Evolutionary conservation across 2,329 filamentous ascomycete genomes (phyloP).

Genomic region (Fusarium coffeatum): DNA sequence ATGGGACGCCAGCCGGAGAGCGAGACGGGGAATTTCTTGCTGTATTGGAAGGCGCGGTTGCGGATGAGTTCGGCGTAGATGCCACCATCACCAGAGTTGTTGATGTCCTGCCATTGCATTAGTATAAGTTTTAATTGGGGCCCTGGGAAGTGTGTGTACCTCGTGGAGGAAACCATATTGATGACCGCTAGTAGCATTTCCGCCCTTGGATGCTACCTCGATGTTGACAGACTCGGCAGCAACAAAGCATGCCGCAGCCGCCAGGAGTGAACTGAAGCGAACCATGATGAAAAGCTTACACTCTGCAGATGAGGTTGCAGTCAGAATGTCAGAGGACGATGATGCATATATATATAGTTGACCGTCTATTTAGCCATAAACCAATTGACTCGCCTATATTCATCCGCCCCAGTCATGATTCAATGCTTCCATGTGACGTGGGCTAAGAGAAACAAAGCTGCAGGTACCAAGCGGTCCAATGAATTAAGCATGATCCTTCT

Average conservation of each 20-base stretch:
- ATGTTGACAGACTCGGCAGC: conserved; percentile 51
- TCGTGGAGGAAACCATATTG: conserved; percentile 61
- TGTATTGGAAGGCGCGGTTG: conserved; percentile 76
- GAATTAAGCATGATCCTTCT: conserved; percentile 2
- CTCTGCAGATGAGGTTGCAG: conserved; percentile 4
- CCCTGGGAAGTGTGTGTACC: conserved; percentile 48
- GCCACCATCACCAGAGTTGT: conserved; percentile 77
- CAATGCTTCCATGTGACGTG: not conserved
- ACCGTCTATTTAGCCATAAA: not conserved
- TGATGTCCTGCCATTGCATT: conserved; percentile 61
- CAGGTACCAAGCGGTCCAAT: conserved; percentile 36
- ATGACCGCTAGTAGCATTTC: conserved; percentile 57
- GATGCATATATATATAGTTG: conserved; percentile 10
- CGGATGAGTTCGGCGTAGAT: conserved; percentile 78
- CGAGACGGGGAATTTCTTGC: conserved; percentile 55
- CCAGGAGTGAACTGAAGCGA: conserved; percentile 34
- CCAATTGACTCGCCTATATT: not conserved
- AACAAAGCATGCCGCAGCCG: conserved; percentile 28
- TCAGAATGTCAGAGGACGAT: not conserved
- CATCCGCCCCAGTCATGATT: conserved; percentile 8
- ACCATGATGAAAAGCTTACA: conserved; percentile 26
- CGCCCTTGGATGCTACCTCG: conserved; percentile 52
- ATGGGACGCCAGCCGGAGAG: conserved; percentile 60
- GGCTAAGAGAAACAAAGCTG: not conserved
- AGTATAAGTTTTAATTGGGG: not conserved